phyloP scores from a whole-genome alignment of 1,284 basidiomycete genomes.

The Cryptococcus hybrid region DNA sequence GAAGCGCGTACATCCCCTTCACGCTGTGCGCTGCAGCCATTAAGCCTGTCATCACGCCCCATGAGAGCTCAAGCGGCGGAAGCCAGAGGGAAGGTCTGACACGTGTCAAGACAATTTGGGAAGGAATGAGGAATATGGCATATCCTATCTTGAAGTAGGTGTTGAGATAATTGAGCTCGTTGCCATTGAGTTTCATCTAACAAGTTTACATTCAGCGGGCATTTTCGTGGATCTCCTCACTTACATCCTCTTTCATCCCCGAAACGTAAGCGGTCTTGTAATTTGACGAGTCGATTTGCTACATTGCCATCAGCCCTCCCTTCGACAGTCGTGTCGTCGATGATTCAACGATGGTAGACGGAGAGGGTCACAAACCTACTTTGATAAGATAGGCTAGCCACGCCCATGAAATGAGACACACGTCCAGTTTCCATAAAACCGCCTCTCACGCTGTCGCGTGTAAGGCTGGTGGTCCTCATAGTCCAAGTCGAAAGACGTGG shows the following conservation, averaged over 20 bases:
- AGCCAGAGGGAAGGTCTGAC: conserved; percentile 29
- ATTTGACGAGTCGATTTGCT: conserved; percentile 1
- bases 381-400: no score
- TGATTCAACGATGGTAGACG: no score
- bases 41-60: conserved; percentile 30
- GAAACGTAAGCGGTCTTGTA: conserved; percentile 13
- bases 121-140: conserved; percentile 36
- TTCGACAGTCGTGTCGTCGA: no score
- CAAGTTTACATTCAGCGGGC: no score
- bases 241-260: conserved; percentile 20
- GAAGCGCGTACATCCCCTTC: conserved; percentile 29
- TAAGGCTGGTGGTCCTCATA: no score
- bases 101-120: conserved; percentile 34
- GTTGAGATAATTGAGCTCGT: conserved; percentile 22
- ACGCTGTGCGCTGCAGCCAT: conserved; percentile 22
- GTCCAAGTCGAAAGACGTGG: no score
- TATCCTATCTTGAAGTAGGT: conserved; percentile 41
- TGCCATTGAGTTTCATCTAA: conserved; percentile 4
- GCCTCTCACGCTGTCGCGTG: no score
- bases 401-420: no score
- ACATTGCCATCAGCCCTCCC: no score
- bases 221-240: background rate
- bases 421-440: no score
- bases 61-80: conserved; percentile 26
- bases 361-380: no score